Evolutionary conservation across 192 early-diverging fungal genomes (phyloP), one percentile per base, ranked within the genome.

Genomic region (Coemansia erecta): DNA sequence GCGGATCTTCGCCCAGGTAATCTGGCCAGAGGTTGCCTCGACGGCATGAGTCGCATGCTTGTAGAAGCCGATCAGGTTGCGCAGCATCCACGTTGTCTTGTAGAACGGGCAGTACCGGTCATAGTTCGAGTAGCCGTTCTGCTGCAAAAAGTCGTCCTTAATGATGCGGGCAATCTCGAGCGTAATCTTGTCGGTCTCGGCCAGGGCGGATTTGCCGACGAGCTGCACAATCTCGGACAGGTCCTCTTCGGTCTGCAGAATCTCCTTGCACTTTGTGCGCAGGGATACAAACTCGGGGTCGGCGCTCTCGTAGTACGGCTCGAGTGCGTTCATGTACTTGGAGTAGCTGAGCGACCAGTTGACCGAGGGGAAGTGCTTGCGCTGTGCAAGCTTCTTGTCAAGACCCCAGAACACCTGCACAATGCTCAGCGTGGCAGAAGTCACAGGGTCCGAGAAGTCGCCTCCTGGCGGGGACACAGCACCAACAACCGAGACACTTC

Each of bases 371-470:
- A 99, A 99, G 82, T 99, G 97, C 85, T 99, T 99, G 69, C 97
- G 89, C 80, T 99, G 97, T 8, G 97, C 97, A 37, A 99, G 83
- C 83, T 99, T 99, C 87, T 99, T 99, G 83, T 99, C 97, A 59
- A 99, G 75, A 72, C 95, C 97, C 97, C 97, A 99, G 87, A 99
- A 99, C 49, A 99, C 97, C 76, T 99, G 97, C 3, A 99, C 97
- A 81, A 99, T 99, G 82, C 94, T 86, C 50, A 99, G 83, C 2
- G 97, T 99, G 13, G 97, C 89, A 21, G 91, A 81, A 15, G 97
- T 99, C 19, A 99, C 97, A 24, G 97, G 95, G 81, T 99, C 97
- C 48, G 97, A 94, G 76, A 97, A 98, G 77, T 99, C 97, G 83
- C 97, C 97, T 66, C 97, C 97, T 10, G 97, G 96, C 41, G 97